Base-by-base conservation (phyloP, 2,329 filamentous ascomycete genomes). In the Ceratocystis albifundus region DNA sequence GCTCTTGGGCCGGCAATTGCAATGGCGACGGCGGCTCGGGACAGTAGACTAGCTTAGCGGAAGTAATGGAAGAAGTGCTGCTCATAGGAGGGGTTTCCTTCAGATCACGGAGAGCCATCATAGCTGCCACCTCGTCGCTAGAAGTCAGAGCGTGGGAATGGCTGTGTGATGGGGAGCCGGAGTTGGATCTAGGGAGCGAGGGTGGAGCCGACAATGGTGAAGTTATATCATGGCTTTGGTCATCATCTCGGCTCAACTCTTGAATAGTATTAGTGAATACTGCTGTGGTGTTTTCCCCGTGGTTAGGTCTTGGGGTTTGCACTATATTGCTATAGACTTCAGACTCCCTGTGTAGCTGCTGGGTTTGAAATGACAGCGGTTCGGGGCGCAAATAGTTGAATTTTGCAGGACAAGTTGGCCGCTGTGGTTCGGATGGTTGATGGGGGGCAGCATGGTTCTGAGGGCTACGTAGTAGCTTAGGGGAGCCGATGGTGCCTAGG, bases 71-170 rank as follows among this genome's bases (percentile, higher is more conserved):
- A 12, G 41, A 48, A 15, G 36, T 41, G 36, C 36, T 41, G 28
- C 36, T 36, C 44, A 28, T 22, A 4, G 44, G 15, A 20, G 66
- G 65, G 44, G 66, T 64, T 41, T 62, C 59, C n/a, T 65, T 65
- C 41, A 68, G 48, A 63, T 68, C 66, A 36, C 66, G 59, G 2
- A 68, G 48, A 25, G 66, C 66, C 45, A 68, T 68, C 32, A 68
- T 48, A 2, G 66, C 66, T 5, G 66, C 64, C 10, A 68, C 66
- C 28, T 68, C 66, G 53, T 68, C 66, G 61, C 66, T 68, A 28
- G 66, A 63, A 45, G 59, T 64, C 22, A 66, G 46, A 30, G 25
- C 59, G n/a, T 67, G 66, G 10, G 66, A 36, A 50, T 32, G 41
- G 41, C 53, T 64, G 57, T 64, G 62, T 53, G 62, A 41, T 15